phyloP scores from a whole-genome alignment of 495 filamentous ascomycete genomes.

The Aspergillus hancockii region DNA sequence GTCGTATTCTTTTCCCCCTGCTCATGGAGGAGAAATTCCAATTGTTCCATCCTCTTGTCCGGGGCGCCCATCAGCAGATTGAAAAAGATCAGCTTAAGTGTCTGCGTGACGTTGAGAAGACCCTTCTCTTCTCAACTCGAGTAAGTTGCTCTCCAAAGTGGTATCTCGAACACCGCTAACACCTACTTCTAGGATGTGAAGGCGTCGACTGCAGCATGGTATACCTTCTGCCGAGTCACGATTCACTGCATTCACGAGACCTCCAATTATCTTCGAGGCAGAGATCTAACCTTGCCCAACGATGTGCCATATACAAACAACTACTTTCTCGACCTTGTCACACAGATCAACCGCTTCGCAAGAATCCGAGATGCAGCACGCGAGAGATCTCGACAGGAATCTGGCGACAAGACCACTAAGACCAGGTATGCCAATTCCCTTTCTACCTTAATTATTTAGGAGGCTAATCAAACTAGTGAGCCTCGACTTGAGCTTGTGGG shows the following conservation, averaged over 20 bases:
- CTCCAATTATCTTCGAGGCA: constrained; percentile 74
- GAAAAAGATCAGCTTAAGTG: constrained; percentile 78
- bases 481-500: constrained; percentile 67
- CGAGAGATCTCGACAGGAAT: constrained; percentile 30
- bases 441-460: background rate
- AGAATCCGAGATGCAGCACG: constrained; percentile 56
- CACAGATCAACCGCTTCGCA: constrained; percentile 78
- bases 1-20: constrained; percentile 58
- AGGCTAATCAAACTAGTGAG: constrained; percentile 52
- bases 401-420: constrained; percentile 32
- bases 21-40: constrained; percentile 58
- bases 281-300: constrained; percentile 74
- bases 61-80: constrained; percentile 74
- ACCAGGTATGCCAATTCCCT: constrained; percentile 42
- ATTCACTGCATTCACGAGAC: constrained; percentile 84
- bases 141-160: constrained; percentile 63
- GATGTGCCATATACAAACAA: constrained; percentile 88
- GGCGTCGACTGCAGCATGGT: constrained; percentile 64
- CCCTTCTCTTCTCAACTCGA: constrained; percentile 79
- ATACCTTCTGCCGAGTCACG: constrained; percentile 82
- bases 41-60: constrained; percentile 75
- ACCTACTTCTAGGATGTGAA: constrained; percentile 66
- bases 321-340: constrained; percentile 92
- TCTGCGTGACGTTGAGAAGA: constrained; percentile 88
- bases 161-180: constrained; percentile 59